Evolutionary conservation across 345 rosid species (phyloP), one percentile per base, ranked within the genome.

Genomic region (Hibiscus mutabilis): DNA sequence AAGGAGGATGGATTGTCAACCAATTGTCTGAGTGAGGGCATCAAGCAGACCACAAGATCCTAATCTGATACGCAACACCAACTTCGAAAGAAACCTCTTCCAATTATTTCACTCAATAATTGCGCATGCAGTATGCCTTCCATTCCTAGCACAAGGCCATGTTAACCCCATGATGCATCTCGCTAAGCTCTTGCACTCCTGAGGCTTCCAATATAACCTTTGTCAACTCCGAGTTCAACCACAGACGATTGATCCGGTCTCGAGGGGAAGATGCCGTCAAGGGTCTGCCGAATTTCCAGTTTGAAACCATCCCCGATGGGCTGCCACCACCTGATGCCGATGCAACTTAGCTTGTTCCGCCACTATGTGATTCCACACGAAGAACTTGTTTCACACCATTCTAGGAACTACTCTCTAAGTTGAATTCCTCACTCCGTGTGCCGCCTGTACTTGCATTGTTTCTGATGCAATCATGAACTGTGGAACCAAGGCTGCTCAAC

Each of bases 101-200:
- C n/a, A n/a, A n/a, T n/a, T n/a, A n/a, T n/a, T n/a, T n/a, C n/a
- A n/a, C n/a, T n/a, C n/a, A n/a, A n/a, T n/a, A n/a, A n/a, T n/a
- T n/a, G n/a, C n/a, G n/a, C 79, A 79, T 68, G 84, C 76, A 21
- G 79, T 81, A 19, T 77, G 79, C 33, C 31, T 83, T 22, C 84
- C 86, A 12, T 76, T 35, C 53, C 86, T 84, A 42, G 55, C 78
- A 6, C 86, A 83, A 73, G 82, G 86, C 60, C 86, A 81, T 73
- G 25, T 81, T 21, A 79, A 60, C 70, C 81, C 86, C 37, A 35
- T 81, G 81, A 53, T 77, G 64, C 75, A 76, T 19, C 75, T 84
- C 0, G 81, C 88, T 22, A 80, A 78, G 70, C 85, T 84, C n/a
- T 74, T 84, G 14, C 81, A 82, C 49, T 69, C 67, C 0, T 72